A percentile compares a stretch with the other conserved stretches of the same genome.
Conservation (phyloP, 1,284 basidiomycete genomes). For the Ustilago xerochloae region DNA sequence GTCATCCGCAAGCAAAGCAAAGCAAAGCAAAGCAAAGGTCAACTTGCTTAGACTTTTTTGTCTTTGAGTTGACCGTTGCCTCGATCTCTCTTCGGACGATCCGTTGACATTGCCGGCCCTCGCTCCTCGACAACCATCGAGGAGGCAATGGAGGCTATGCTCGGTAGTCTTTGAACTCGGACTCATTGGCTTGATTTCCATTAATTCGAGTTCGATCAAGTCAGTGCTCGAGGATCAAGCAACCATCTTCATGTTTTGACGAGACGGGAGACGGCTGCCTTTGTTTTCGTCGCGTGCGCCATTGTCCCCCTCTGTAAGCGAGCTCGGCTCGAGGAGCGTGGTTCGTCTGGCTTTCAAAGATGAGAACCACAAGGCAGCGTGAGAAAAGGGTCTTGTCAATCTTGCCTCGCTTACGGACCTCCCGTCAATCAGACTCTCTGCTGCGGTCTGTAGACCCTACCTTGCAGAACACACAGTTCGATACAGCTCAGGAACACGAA, state of each 20-base stretch:
- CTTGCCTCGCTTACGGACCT: neutral
- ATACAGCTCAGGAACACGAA: neutral
- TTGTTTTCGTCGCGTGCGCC: slow-evolving; percentile 6
- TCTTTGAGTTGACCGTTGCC: neutral
- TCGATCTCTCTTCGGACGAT: slow-evolving; percentile 1
- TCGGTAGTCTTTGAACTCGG: no score
- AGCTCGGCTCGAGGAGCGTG: slow-evolving; percentile 32
- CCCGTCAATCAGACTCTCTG: neutral
- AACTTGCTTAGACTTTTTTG: neutral
- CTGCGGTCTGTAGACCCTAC: slow-evolving; percentile 1
- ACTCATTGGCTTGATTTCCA: no score
- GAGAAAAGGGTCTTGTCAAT: slow-evolving; percentile 3
- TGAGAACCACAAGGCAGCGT: neutral
- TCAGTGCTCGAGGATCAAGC: neutral
- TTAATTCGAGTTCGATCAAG: neutral
- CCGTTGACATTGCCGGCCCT: neutral
- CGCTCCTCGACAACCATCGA: neutral
- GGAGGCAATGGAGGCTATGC: no score
- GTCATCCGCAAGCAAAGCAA: no score
- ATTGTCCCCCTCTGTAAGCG: neutral
- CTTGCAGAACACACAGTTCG: neutral
- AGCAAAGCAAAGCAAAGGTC: neutral
- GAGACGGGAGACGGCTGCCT: no score
- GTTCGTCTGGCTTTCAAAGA: neutral
- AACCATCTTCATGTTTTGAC: neutral